phyloP scores from a whole-genome alignment of 345 rosid genomes.

The Pseudoturritis turrita region DNA sequence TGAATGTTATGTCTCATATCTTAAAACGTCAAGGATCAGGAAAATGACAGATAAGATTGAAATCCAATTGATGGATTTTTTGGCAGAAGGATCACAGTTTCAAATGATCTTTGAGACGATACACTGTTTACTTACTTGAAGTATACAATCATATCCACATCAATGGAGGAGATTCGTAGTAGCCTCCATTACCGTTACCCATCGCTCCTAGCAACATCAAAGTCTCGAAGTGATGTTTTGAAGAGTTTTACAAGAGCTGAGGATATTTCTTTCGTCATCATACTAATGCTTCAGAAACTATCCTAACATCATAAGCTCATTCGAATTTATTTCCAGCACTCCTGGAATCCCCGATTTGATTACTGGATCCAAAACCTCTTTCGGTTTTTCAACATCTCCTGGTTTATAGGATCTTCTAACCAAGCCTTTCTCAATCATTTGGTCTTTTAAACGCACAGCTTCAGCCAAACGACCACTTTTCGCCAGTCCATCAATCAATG shows the following conservation, averaged over 20 bases:
- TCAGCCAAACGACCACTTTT: constrained; percentile 41
- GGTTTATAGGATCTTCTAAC: constrained; percentile 35
- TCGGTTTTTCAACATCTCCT: constrained; percentile 26
- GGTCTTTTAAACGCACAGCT: constrained; percentile 48
- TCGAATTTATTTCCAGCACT: background rate
- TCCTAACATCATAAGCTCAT: constrained; percentile 11
- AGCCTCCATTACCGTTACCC: background rate
- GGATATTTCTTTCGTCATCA: background rate
- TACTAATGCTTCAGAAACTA: constrained; percentile 14
- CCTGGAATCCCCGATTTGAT: background rate
- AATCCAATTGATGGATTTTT: background rate
- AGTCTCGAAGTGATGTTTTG: background rate
- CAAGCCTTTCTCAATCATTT: constrained; percentile 51
- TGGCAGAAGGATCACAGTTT: background rate
- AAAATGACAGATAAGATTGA: background rate
- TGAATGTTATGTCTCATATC: background rate
- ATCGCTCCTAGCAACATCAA: background rate
- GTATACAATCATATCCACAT: background rate
- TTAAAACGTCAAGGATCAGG: background rate
- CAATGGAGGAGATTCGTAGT: background rate
- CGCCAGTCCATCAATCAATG: constrained; percentile 46
- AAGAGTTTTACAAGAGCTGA: background rate
- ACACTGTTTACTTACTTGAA: background rate
- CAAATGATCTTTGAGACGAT: background rate
- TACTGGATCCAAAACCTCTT: constrained; percentile 35